phyloP scores from a whole-genome alignment of 2,329 filamentous ascomycete genomes.

The Ophidiomyces ophidiicola region DNA sequence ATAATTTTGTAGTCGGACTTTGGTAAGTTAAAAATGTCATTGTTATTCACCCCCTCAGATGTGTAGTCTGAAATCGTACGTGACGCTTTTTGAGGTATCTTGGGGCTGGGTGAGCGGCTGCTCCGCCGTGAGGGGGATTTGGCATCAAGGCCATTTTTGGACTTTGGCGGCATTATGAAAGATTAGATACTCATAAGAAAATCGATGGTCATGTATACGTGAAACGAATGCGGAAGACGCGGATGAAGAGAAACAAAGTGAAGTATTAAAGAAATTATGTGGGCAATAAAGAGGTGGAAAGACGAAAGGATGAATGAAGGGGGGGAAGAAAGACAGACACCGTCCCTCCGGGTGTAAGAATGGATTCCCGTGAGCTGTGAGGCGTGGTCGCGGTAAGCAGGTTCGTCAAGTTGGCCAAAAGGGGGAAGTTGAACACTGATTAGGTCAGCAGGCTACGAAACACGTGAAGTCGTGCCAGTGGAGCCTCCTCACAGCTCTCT shows the following conservation, averaged over 20 bases:
- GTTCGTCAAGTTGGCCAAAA: slow-evolving; percentile 2
- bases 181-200: slow-evolving; percentile 16
- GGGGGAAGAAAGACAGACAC: slow-evolving; percentile 2
- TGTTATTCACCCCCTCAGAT: slow-evolving; percentile 55
- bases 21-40: slow-evolving; percentile 83
- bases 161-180: slow-evolving; percentile 15
- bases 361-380: background rate
- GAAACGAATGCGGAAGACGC: slow-evolving; percentile 29
- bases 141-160: slow-evolving; percentile 28
- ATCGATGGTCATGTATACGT: too few species aligned
- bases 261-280: slow-evolving; percentile 18
- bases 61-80: slow-evolving; percentile 31
- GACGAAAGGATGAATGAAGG: slow-evolving; percentile 18
- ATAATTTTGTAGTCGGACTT: slow-evolving; percentile 71
- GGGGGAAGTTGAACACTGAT: slow-evolving; percentile 1
- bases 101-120: slow-evolving; percentile 29
- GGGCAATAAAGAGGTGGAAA: slow-evolving; percentile 18
- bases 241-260: slow-evolving; percentile 25
- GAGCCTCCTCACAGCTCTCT: slow-evolving; percentile 2
- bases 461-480: slow-evolving; percentile 8
- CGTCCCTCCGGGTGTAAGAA: slow-evolving; percentile 3
- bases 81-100: slow-evolving; percentile 25
- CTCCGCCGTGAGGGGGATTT: slow-evolving; percentile 25
- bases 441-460: background rate
- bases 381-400: too few species aligned